phyloP scores from a whole-genome alignment of 2,329 filamentous ascomycete genomes.

The Colletotrichum sp. region DNA sequence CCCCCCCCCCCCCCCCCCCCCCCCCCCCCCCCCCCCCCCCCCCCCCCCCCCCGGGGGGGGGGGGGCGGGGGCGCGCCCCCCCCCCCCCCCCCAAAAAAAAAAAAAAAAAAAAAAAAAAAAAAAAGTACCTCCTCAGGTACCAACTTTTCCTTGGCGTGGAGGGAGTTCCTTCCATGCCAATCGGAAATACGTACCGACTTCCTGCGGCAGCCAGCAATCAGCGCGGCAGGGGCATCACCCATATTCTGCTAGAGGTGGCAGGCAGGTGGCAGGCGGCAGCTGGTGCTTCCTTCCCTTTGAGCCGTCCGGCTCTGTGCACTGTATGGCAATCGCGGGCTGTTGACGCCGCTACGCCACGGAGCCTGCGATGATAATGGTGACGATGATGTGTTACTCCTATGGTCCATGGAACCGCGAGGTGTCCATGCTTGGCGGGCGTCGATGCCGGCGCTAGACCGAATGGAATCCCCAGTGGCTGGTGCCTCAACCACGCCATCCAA shows the following conservation, averaged over 20 bases:
- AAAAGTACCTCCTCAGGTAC: neutral
- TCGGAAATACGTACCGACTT: neutral
- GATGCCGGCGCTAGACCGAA: conserved; percentile 19
- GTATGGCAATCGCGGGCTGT: neutral
- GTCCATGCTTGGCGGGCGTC: conserved; percentile 3
- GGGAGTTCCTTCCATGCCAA: neutral
- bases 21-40: too few relatives aligned
- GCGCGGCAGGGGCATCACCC: neutral
- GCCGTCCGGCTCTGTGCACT: neutral
- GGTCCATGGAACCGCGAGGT: neutral
- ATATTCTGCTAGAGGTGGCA: neutral
- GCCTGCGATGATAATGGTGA: neutral
- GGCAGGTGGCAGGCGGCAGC: neutral
- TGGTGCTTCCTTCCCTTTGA: neutral
- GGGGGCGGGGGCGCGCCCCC: too few relatives aligned
- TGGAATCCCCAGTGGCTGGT: neutral
- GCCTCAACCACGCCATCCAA: neutral
- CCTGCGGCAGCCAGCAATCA: neutral
- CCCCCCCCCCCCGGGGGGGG: too few relatives aligned
- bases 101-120: neutral
- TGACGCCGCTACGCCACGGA: neutral
- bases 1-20: too few relatives aligned
- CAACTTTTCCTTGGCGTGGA: neutral
- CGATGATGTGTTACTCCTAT: neutral
- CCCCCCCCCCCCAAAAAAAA: too few relatives aligned